A percentile compares a stretch with the other conserved stretches of the same genome.
phyloP scores from a whole-genome alignment of 768 basidiomycete genomes.

The Calvatia gigantea region DNA sequence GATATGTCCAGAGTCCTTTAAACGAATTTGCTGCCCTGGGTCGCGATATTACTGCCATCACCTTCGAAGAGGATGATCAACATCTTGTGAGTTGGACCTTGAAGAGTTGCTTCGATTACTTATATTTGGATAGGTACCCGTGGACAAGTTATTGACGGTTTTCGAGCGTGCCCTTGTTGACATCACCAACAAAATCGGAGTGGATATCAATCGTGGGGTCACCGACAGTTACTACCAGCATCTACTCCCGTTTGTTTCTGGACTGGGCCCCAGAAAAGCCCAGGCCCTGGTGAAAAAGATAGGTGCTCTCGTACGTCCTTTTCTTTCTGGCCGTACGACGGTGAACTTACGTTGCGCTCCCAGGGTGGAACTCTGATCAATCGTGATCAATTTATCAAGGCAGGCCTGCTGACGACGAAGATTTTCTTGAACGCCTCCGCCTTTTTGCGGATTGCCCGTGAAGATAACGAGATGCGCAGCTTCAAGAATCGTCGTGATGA shows the following conservation, averaged over 20 bases:
- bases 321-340: slow-evolving; percentile 1
- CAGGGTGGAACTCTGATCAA: slow-evolving; percentile 88
- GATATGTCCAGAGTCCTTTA: slow-evolving; percentile 90
- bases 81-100: slow-evolving; percentile 53
- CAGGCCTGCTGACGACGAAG: slow-evolving; percentile 73
- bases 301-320: slow-evolving; percentile 56
- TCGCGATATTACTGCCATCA: slow-evolving; percentile 75
- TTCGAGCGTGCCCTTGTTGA: slow-evolving; percentile 90
- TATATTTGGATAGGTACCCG: slow-evolving; percentile 56
- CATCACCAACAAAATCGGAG: slow-evolving; percentile 87
- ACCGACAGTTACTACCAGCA: slow-evolving; percentile 86
- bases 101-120: slow-evolving; percentile 10
- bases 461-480: slow-evolving; percentile 52
- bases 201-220: slow-evolving; percentile 93
- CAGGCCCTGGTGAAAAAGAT: slow-evolving; percentile 82
- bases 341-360: background rate
- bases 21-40: slow-evolving; percentile 94
- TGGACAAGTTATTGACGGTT: slow-evolving; percentile 75
- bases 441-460: slow-evolving; percentile 83
- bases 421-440: slow-evolving; percentile 93
- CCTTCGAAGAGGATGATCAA: slow-evolving; percentile 83
- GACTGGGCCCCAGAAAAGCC: slow-evolving; percentile 93
- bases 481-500: slow-evolving; percentile 64
- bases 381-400: slow-evolving; percentile 84
- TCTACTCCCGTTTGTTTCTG: slow-evolving; percentile 86